Conservation (phyloP, 2,329 filamentous ascomycete species). For the Canariomyces notabilis region DNA sequence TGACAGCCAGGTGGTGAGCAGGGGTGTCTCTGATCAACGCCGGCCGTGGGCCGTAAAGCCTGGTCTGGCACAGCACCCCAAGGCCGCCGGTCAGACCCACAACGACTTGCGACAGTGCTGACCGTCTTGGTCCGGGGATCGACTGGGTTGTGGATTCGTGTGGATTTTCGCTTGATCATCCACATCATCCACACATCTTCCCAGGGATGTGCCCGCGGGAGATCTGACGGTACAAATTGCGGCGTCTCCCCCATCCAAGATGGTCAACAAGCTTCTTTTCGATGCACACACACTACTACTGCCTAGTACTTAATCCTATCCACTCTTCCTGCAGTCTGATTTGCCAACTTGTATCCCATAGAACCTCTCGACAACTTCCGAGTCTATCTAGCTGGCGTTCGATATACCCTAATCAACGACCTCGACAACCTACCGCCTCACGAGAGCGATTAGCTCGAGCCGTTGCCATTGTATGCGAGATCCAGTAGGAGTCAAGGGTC, state of each 20-base stretch:
- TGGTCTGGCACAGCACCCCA: constrained; percentile 34
- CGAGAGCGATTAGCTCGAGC: too few relatives aligned
- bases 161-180: constrained; percentile 50
- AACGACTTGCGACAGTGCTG: constrained; percentile 50
- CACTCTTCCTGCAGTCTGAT: constrained; percentile 29
- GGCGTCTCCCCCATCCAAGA: constrained; percentile 34
- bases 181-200: constrained; percentile 41
- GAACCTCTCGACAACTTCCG: constrained; percentile 10
- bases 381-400: constrained; percentile 35
- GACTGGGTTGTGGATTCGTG: constrained; percentile 31
- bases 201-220: constrained; percentile 33
- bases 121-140: constrained; percentile 40
- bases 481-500: background rate
- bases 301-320: constrained; percentile 36
- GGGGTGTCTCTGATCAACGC: constrained; percentile 25
- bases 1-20: constrained; percentile 16
- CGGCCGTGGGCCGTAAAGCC: constrained; percentile 33
- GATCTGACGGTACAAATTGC: constrained; percentile 38
- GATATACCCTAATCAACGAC: constrained; percentile 25
- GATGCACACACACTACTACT: constrained; percentile 37
- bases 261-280: constrained; percentile 35
- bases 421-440: constrained; percentile 11
- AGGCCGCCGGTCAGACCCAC: constrained; percentile 39
- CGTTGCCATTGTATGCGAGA: constrained; percentile 15
- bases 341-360: constrained; percentile 13